Base-by-base conservation (phyloP, 2,329 filamentous ascomycete species). In the Ascochyta viciae-villosae region DNA sequence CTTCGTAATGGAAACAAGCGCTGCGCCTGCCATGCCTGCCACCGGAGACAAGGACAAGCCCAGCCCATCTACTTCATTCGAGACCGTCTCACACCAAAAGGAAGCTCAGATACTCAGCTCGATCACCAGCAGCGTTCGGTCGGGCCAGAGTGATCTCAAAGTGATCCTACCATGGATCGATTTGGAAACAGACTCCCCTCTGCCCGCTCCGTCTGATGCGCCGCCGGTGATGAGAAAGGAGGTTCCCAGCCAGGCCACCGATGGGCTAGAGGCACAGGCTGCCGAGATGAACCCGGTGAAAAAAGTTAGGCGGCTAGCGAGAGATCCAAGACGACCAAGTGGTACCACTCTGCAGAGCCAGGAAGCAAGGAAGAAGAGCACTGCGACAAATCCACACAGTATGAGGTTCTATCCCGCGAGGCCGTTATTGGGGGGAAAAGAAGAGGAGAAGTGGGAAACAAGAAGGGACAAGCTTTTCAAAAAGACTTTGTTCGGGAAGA, bases 81-180 rank as follows among this genome's bases (percentile, higher is more conserved):
- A 31, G 9, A 26, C 19, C 8, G 9, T n/a, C 8, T 33, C 22
- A 29, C 19, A 10, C 22, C 22, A 34, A 1, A 50, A 46, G 15
- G 27, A 46, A 2, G 19, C 6, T 12, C 34, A 24, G 2, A 8
- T 44, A 16, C 33, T 31, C 15, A 38, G 39, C 8, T 44, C 45
- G 6, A 12, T 15, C 10, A 3, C 16, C 16, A 42, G 35, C 27
- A 50, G 47, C 35, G 12, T 7, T 29, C 40, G 26, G 3, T 41
- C 49, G 2, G 37, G 10, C 13, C 39, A 31, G 4, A 34, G 35
- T 5, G 40, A 57, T 1, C 29, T 49, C 26, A 51, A 41, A 6
- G 44, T 46, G 3, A 57, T 53, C 29, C 46, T 45, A 45, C 49
- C 49, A 3, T 57, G 54, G 54, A 45, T 50, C 8, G 54, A 54